These are phyloP conservation scores for Solanum pennellii DNA, from an alignment of 257 asterid species.

Conservation along the genomic window DNA sequence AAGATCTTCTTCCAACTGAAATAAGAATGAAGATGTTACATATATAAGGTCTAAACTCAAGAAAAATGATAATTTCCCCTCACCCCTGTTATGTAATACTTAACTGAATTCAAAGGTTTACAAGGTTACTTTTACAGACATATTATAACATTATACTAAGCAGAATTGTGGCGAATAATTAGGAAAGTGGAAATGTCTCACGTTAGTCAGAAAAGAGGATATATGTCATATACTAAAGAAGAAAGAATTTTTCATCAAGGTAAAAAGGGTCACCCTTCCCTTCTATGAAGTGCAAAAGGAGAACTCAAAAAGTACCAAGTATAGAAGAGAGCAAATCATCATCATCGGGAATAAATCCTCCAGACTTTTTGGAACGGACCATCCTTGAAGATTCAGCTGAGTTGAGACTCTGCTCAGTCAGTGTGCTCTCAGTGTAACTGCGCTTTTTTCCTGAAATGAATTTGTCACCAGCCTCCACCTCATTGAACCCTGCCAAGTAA, in stretches of 20 bases:
- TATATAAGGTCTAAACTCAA: not conserved
- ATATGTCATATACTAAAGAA: not conserved
- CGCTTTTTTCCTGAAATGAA: constrained; percentile 71
- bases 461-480: constrained; percentile 63
- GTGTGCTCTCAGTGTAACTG: constrained; percentile 73
- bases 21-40: not conserved
- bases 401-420: constrained; percentile 80
- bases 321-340: constrained; percentile 88
- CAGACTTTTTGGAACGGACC: constrained; percentile 48
- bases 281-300: not conserved
- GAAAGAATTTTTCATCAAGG: not conserved
- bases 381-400: constrained; percentile 76
- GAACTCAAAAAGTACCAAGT: constrained; percentile 39
- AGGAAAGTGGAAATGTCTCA: not conserved
- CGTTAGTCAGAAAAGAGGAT: not conserved
- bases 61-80: not conserved
- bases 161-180: not conserved
- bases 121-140: not conserved
- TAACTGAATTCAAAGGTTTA: not conserved
- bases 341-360: constrained; percentile 76
- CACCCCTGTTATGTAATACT: not conserved
- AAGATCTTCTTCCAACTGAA: constrained; percentile 72
- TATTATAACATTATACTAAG: not conserved
- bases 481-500: constrained; percentile 29
- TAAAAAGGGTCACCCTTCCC: not conserved